Evolutionary conservation across 1,284 basidiomycete genomes (phyloP).

Genomic region (Microbotryum silenes-acaulis): DNA sequence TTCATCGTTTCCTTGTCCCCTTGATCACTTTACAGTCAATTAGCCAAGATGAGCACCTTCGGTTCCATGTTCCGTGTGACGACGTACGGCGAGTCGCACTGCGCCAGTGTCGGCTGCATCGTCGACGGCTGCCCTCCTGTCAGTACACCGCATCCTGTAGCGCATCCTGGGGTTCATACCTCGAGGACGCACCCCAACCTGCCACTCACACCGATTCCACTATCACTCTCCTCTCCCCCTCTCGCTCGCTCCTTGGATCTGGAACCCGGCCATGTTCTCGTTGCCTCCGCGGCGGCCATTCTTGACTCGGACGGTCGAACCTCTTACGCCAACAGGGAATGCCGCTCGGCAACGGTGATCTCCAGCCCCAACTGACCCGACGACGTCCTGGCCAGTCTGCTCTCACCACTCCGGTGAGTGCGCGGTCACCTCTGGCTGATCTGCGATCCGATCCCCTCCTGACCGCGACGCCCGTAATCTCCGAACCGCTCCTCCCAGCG

Average conservation of each 20-base stretch:
- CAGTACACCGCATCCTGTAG: constrained; percentile 34
- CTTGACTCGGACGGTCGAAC: not conserved
- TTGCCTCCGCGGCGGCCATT: not conserved
- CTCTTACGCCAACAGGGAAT: constrained; percentile 56
- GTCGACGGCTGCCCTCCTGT: constrained; percentile 91
- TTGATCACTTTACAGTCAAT: no score
- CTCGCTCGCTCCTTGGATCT: no score
- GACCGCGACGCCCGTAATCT: not conserved
- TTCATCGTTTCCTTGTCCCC: no score
- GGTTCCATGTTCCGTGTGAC: constrained; percentile 86
- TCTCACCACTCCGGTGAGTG: constrained; percentile 83
- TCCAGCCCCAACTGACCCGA: constrained; percentile 86
- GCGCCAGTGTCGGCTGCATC: constrained; percentile 92
- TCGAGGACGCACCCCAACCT: no score
- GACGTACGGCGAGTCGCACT: constrained; percentile 97
- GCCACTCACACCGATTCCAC: no score
- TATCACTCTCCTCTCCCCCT: no score
- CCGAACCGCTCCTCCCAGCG: constrained; percentile 51
- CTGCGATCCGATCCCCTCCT: not conserved
- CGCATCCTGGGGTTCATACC: not conserved
- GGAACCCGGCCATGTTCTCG: not conserved
- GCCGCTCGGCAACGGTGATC: constrained; percentile 67
- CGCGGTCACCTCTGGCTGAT: not conserved
- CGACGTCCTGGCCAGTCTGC: constrained; percentile 92
- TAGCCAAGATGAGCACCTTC: constrained; percentile 73